A percentile compares a stretch with the other conserved stretches of the same genome.
Conservation (phyloP, 2,329 filamentous ascomycete genomes). For the Diaporthe sp. region DNA sequence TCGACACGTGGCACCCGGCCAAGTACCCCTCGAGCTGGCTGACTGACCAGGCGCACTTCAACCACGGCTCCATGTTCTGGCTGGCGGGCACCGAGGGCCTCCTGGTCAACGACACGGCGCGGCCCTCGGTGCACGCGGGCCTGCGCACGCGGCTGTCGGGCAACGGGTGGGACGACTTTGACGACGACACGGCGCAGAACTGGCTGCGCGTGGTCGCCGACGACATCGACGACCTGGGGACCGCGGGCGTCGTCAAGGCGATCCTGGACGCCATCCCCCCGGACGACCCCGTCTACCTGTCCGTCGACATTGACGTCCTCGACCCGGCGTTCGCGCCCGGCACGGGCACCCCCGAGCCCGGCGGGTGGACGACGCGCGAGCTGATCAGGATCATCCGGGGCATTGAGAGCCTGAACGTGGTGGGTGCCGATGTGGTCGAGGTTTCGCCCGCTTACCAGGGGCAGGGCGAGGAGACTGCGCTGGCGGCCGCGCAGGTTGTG, state of each 20-base stretch:
- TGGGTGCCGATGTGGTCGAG: slow-evolving; percentile 93
- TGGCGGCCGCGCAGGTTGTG: slow-evolving; percentile 86
- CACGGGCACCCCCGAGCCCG: slow-evolving; percentile 90
- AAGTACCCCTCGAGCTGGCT: slow-evolving; percentile 85
- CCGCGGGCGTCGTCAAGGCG: slow-evolving; percentile 75
- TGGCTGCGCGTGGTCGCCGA: slow-evolving; percentile 87
- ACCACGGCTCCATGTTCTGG: slow-evolving; percentile 94
- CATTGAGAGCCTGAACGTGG: slow-evolving; percentile 85
- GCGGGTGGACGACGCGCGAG: slow-evolving; percentile 92
- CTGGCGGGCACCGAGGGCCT: slow-evolving; percentile 85
- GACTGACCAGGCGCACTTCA: slow-evolving; percentile 80
- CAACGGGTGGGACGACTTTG: slow-evolving; percentile 75
- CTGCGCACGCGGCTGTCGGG: slow-evolving; percentile 82
- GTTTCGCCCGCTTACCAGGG: slow-evolving; percentile 89
- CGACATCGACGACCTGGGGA: slow-evolving; percentile 88
- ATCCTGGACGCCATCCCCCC: slow-evolving; percentile 82
- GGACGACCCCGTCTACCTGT: slow-evolving; percentile 75
- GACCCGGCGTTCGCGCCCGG: slow-evolving; percentile 54
- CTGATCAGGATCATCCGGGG: slow-evolving; percentile 86
- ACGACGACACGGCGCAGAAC: slow-evolving; percentile 80
- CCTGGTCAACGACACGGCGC: slow-evolving; percentile 77
- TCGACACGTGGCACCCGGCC: slow-evolving; percentile 88
- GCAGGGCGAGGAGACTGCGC: slow-evolving; percentile 81
- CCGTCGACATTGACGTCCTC: slow-evolving; percentile 54
- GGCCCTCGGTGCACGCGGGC: slow-evolving; percentile 85